Evolutionary conservation across 2,329 filamentous ascomycete genomes (phyloP).

Genomic region (Leptographium wingfieldii): DNA sequence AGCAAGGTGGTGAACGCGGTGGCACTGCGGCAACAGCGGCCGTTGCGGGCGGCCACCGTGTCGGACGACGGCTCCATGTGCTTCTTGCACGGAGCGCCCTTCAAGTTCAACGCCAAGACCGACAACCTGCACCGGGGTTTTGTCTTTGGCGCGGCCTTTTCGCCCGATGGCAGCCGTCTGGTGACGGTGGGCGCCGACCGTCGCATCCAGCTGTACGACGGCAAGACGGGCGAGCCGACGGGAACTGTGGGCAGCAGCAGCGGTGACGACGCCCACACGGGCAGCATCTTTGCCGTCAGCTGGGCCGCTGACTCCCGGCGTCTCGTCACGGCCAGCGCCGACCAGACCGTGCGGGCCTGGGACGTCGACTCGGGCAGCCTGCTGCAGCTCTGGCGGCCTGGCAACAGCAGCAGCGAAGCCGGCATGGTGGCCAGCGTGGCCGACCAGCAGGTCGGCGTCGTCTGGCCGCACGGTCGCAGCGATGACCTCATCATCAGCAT

Average conservation of each 20-base stretch:
- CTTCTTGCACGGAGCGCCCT: constrained; percentile 87
- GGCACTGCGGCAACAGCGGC: constrained; percentile 76
- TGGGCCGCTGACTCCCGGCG: constrained; percentile 80
- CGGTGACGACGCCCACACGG: constrained; percentile 54
- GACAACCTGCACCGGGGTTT: constrained; percentile 75
- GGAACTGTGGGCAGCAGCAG: constrained; percentile 47
- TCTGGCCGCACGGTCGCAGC: constrained; percentile 69
- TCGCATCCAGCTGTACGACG: constrained; percentile 88
- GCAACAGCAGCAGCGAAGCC: constrained; percentile 47
- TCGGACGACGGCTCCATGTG: constrained; percentile 82
- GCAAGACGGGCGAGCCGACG: constrained; percentile 80
- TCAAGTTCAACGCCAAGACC: constrained; percentile 85
- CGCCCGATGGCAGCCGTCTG: constrained; percentile 69
- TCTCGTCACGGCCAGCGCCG: constrained; percentile 83
- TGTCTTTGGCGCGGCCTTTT: constrained; percentile 78
- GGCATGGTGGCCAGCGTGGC: constrained; percentile 48
- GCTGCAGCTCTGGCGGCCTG: constrained; percentile 74
- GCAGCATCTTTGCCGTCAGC: constrained; percentile 83
- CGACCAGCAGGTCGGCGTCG: constrained; percentile 89
- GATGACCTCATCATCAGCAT: constrained; percentile 86
- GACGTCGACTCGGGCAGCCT: constrained; percentile 69
- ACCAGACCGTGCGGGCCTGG: constrained; percentile 93
- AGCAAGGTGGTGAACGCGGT: constrained; percentile 84
- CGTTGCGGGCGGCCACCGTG: constrained; percentile 81
- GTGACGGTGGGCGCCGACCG: constrained; percentile 89